A percentile compares a stretch with the other conserved stretches of the same genome.
phyloP scores from a whole-genome alignment of 495 filamentous ascomycete genomes.

The Penicillium angulare region DNA sequence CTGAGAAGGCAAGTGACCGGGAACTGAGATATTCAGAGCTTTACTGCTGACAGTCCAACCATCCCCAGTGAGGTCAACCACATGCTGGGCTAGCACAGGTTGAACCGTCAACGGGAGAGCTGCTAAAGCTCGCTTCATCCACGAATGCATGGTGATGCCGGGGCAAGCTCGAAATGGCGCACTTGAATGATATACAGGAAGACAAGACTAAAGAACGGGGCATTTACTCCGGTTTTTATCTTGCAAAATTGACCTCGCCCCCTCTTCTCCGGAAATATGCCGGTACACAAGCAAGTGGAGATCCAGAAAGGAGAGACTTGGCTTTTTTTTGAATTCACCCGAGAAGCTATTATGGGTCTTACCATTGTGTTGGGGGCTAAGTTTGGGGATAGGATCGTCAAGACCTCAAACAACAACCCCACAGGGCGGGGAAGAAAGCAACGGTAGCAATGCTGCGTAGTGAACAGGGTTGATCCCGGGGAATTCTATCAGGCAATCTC shows the following conservation, averaged over 20 bases:
- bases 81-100: constrained; percentile 26
- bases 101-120: constrained; percentile 14
- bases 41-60: constrained; percentile 57
- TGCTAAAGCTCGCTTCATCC: constrained; percentile 13
- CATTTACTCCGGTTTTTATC: constrained; percentile 1
- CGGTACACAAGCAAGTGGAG: constrained; percentile 7
- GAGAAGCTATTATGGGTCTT: background rate
- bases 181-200: background rate
- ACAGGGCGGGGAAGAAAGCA: constrained; percentile 20
- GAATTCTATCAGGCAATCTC: constrained; percentile 5
- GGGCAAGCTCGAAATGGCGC: background rate
- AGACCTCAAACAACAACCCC: background rate
- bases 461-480: constrained; percentile 7
- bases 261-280: background rate
- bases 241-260: background rate
- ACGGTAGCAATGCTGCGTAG: constrained; percentile 23
- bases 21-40: constrained; percentile 53
- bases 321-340: background rate
- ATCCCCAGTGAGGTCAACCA: constrained; percentile 51
- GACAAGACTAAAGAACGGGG: background rate
- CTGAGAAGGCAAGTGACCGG: constrained; percentile 61
- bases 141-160: constrained; percentile 18
- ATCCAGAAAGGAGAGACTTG: background rate
- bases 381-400: background rate
- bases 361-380: background rate